These are phyloP conservation scores for Buxus sempervirens DNA, from an alignment of 164 flowering plant genomes.

Conservation along the genomic window DNA sequence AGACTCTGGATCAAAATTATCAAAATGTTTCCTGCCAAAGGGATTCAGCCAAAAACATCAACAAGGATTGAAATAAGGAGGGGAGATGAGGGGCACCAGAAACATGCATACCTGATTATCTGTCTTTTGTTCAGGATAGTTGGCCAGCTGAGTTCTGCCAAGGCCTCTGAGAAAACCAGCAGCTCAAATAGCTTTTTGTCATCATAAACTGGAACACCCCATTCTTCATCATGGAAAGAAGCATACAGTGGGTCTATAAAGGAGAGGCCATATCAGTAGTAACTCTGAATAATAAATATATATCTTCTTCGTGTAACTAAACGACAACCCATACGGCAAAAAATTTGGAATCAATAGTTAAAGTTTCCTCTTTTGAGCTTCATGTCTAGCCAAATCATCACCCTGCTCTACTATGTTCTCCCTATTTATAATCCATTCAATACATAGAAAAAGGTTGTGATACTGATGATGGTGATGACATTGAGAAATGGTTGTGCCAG, in stretches of 20 bases:
- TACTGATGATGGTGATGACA: not conserved
- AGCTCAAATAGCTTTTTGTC: constrained; percentile 70
- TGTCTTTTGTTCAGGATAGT: constrained; percentile 56
- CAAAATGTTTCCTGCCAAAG: constrained; percentile 65
- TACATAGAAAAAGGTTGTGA: no score
- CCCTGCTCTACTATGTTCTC: not conserved
- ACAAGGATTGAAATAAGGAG: not conserved
- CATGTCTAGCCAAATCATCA: not conserved
- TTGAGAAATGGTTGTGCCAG: not conserved
- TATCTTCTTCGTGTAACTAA: no score
- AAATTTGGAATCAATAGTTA: not conserved
- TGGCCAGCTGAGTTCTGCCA: constrained; percentile 80
- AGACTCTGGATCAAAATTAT: constrained; percentile 53
- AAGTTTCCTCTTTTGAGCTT: not conserved
- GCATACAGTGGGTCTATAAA: constrained; percentile 58
- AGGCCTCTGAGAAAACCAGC: constrained; percentile 69
- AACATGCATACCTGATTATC: constrained; percentile 48
- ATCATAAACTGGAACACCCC: constrained; percentile 87
- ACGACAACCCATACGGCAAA: not conserved
- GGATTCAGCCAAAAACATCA: constrained; percentile 9
- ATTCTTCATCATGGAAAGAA: constrained; percentile 84
- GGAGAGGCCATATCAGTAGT: no score
- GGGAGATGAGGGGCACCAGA: not conserved
- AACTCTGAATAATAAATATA: no score
- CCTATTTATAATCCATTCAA: no score